Conservation (phyloP, 345 rosid species). For the Salix suchowensis region DNA sequence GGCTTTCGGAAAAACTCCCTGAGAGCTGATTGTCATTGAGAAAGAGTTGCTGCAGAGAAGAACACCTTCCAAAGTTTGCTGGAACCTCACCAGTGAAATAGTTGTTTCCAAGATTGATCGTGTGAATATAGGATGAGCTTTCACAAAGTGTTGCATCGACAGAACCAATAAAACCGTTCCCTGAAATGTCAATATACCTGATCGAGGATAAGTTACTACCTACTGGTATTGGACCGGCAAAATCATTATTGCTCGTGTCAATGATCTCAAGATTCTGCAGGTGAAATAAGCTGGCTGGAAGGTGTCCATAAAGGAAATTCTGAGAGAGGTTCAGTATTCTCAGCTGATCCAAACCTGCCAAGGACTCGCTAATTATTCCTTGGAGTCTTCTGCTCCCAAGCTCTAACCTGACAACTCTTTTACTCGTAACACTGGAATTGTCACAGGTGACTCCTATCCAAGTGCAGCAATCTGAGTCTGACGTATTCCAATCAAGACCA, state of each 20-base stretch:
- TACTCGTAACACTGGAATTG: neutral
- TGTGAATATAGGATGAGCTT: slow-evolving; percentile 12
- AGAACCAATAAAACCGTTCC: slow-evolving; percentile 16
- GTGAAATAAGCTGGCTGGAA: slow-evolving; percentile 19
- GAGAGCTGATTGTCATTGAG: slow-evolving; percentile 25
- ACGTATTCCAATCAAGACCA: slow-evolving; percentile 13
- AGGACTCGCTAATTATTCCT: slow-evolving; percentile 16
- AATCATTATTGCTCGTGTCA: slow-evolving; percentile 22
- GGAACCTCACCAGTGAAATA: slow-evolving; percentile 22
- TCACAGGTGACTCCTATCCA: slow-evolving; percentile 29
- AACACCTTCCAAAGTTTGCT: slow-evolving; percentile 17
- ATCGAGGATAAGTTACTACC: slow-evolving; percentile 11
- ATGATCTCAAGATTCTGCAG: slow-evolving; percentile 26
- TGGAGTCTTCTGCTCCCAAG: slow-evolving; percentile 18
- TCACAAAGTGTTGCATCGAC: slow-evolving; percentile 12
- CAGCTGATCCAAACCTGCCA: slow-evolving; percentile 23
- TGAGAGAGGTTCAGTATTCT: slow-evolving; percentile 30
- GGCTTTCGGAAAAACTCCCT: slow-evolving; percentile 19
- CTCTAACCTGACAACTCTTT: slow-evolving; percentile 26
- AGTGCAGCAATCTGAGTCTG: slow-evolving; percentile 21
- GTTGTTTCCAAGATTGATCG: slow-evolving; percentile 20
- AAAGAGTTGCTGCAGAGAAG: slow-evolving; percentile 22
- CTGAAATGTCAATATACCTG: slow-evolving; percentile 22
- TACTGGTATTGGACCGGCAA: slow-evolving; percentile 10
- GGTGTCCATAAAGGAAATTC: slow-evolving; percentile 5